Conservation (phyloP, 2,329 filamentous ascomycete genomes). For the Sarocladium kiliense region DNA sequence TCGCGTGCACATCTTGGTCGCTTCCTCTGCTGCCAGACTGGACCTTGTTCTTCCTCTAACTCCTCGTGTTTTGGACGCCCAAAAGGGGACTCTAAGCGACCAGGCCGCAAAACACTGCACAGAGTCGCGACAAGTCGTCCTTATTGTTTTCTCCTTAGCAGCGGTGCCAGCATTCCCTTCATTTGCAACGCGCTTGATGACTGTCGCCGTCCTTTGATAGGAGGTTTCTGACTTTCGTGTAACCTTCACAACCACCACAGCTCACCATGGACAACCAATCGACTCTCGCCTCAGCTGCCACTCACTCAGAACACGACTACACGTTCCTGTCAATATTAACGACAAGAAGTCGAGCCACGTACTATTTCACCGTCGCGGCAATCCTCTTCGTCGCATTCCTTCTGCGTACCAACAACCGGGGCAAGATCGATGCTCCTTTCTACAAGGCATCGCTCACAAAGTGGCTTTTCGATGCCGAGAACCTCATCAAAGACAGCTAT, state of each 20-base stretch:
- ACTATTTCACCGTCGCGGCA: not conserved
- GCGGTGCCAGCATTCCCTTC: not conserved
- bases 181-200: not conserved
- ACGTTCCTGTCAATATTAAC: not conserved
- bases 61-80: slow-evolving; percentile 1
- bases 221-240: not conserved
- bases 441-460: slow-evolving; percentile 43
- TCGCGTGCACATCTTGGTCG: not conserved
- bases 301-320: not conserved
- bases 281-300: not conserved
- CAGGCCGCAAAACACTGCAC: not conserved
- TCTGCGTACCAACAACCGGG: not conserved
- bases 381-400: not conserved
- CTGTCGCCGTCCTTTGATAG: not conserved
- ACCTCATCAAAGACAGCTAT: slow-evolving; percentile 43
- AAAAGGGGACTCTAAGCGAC: not conserved
- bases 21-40: not conserved
- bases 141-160: not conserved
- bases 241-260: not conserved
- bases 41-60: slow-evolving; percentile 7
- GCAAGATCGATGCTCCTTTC: slow-evolving; percentile 33
- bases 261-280: slow-evolving; percentile 7
- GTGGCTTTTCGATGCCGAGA: slow-evolving; percentile 47
- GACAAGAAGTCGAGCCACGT: not conserved
- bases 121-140: not conserved